These are phyloP conservation scores for Kazachstania martiniae DNA, from an alignment of 805 yeast genomes.

Conservation along the genomic window DNA sequence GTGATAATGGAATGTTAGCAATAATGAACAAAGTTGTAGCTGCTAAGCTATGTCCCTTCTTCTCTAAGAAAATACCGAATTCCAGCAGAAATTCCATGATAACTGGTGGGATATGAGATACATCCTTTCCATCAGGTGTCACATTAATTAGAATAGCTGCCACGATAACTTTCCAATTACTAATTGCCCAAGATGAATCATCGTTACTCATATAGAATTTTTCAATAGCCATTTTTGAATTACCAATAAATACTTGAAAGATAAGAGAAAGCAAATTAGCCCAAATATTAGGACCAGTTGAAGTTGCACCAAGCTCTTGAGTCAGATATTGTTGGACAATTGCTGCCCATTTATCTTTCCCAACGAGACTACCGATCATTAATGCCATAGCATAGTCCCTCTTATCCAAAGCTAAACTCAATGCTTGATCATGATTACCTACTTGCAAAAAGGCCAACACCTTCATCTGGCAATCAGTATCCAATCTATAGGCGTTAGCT, in stretches of 20 bases:
- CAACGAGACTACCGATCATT: slow-evolving; percentile 53
- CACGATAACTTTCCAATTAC: slow-evolving; percentile 42
- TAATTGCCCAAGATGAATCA: slow-evolving; percentile 39
- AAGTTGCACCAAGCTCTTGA: slow-evolving; percentile 35
- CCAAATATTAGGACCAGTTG: slow-evolving; percentile 21
- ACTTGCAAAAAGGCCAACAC: slow-evolving; percentile 34
- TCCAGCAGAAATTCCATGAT: slow-evolving; percentile 35
- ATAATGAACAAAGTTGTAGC: slow-evolving; percentile 38
- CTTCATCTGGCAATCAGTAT: slow-evolving; percentile 20
- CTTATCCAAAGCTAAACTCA: slow-evolving; percentile 47
- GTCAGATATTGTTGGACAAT: slow-evolving; percentile 49
- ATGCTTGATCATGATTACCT: slow-evolving; percentile 61
- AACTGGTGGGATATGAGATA: slow-evolving; percentile 17
- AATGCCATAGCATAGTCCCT: slow-evolving; percentile 74
- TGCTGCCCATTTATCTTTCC: slow-evolving; percentile 47
- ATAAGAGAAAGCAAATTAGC: slow-evolving; percentile 39
- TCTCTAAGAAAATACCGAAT: slow-evolving; percentile 39
- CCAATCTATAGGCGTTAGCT: slow-evolving; percentile 34
- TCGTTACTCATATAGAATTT: slow-evolving; percentile 33
- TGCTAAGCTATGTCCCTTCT: slow-evolving; percentile 27
- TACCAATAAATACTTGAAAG: slow-evolving; percentile 57
- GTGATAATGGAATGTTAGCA: slow-evolving; percentile 36
- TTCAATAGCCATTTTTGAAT: slow-evolving; percentile 40
- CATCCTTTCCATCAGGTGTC: not conserved
- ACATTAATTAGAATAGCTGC: slow-evolving; percentile 31